Percentiles rank a stretch among this genome's conserved stretches.
Conservation (phyloP, 1,284 basidiomycete species). For the Golubevia sp. region DNA sequence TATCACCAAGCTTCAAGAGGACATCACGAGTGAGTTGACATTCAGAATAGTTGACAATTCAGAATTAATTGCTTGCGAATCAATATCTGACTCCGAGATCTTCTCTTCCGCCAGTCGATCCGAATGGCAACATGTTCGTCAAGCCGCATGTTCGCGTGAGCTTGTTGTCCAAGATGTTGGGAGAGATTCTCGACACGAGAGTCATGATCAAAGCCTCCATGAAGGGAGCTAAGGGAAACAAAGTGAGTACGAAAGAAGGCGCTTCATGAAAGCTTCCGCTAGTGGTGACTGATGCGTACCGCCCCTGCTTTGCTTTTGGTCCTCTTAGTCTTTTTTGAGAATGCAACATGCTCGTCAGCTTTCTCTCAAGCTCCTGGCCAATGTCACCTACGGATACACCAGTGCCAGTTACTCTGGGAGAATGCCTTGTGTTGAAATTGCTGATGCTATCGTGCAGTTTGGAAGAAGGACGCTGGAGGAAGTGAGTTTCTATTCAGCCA, state of each 20-base stretch:
- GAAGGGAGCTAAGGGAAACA: conserved; percentile 78
- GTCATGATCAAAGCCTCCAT: conserved; percentile 97
- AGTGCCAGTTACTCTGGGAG: conserved; percentile 89
- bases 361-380: conserved; percentile 54
- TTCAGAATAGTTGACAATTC: no score
- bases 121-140: conserved; percentile 92
- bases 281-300: no score
- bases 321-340: conserved; percentile 26
- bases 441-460: conserved; percentile 95
- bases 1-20: conserved; percentile 72
- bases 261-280: not conserved
- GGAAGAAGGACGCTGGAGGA: conserved; percentile 94
- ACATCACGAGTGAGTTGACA: conserved; percentile 77
- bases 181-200: conserved; percentile 89
- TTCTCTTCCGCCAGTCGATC: conserved; percentile 48
- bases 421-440: conserved; percentile 98
- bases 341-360: conserved; percentile 52
- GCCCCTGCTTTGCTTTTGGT: no score
- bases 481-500: conserved; percentile 65
- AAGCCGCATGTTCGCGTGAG: conserved; percentile 83
- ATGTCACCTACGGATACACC: conserved; percentile 81
- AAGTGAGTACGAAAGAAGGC: conserved; percentile 65
- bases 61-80: no score
- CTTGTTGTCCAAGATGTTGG: conserved; percentile 86
- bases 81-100: not conserved